A percentile compares a stretch with the other conserved stretches of the same genome.
These are phyloP conservation scores for Chalaropsis ovoidea DNA, from an alignment of 2,329 filamentous ascomycete genomes.

Conservation along the genomic window DNA sequence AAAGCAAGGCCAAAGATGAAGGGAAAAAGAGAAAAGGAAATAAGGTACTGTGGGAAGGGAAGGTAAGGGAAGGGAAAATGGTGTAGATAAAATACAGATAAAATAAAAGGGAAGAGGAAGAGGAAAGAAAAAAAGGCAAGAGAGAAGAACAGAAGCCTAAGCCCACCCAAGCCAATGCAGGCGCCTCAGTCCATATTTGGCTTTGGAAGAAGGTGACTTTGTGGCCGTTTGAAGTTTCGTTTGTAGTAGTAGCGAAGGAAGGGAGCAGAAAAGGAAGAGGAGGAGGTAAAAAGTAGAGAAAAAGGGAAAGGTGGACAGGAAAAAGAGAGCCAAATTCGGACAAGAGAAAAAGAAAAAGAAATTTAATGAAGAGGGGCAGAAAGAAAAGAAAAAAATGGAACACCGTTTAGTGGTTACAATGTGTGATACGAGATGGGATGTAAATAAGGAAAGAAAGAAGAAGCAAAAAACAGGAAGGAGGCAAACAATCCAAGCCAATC, in stretches of 20 bases:
- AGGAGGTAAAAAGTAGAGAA: background rate
- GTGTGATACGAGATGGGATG: slow-evolving; percentile 13
- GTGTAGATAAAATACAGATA: background rate
- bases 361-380: background rate
- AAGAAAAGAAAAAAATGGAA: background rate
- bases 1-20: background rate
- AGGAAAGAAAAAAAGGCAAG: background rate
- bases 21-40: background rate
- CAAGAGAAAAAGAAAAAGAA: background rate
- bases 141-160: background rate
- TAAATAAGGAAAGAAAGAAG: slow-evolving; percentile 7
- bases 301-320: background rate
- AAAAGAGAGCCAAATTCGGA: background rate
- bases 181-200: background rate
- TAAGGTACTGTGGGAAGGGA: background rate
- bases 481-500: slow-evolving; percentile 9
- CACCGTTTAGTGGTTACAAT: background rate
- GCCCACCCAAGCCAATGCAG: background rate
- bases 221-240: slow-evolving; percentile 6
- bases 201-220: background rate
- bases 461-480: slow-evolving; percentile 3
- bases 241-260: slow-evolving; percentile 11
- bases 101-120: background rate
- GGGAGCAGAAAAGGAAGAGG: background rate
- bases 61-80: background rate